Evolutionary conservation across 306 rosid genomes (phyloP), one percentile per base, ranked within the genome.

Genomic region (Betula pendula): DNA sequence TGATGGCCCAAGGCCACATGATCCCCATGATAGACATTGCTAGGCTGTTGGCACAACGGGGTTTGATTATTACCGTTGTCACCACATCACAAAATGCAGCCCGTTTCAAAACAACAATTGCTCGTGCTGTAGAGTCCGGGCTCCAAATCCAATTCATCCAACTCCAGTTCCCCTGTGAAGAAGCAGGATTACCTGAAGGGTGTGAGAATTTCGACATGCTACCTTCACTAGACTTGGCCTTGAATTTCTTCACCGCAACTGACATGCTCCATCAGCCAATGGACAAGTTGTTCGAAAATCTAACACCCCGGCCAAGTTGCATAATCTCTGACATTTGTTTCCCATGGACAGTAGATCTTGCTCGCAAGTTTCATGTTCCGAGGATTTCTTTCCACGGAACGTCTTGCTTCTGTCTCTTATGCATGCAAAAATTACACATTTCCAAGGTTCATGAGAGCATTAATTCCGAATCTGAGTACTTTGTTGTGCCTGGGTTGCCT

Each of bases 171-270:
- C 87, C 84, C 3, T 59, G n/a, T 9, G 47, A 70, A 43, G 77
- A 80, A 77, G 76, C 70, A 15, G 94, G 91, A 0, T 60, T 88
- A 7, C 97, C 97, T 3, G 13, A 83, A 22, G 91, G 91, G 3
- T 89, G 90, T 42, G 94, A 91, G 72, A 91, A 83, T 85, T 48
- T 86, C 4, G 94, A 91, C 75, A 79, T 78, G 84, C 53, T 89
- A 0, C 94, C 92, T 73, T 88, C 94, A 16, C 40, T 73, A 75
- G 66, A 65, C 10, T 48, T 84, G 75, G 72, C 24, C 2, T 3
- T 3, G 14, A 52, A 55, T 10, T 85, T 91, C 73, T 85, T 66
- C 62, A 15, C 2, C 0, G 82, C 88, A 47, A 65, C 76, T 3
- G 53, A 49, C 35, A 67, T 81, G 53, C 80, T 92, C 1, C 85